Conservation (phyloP, 106 monocot genomes). For the Ottelia alismoides region DNA sequence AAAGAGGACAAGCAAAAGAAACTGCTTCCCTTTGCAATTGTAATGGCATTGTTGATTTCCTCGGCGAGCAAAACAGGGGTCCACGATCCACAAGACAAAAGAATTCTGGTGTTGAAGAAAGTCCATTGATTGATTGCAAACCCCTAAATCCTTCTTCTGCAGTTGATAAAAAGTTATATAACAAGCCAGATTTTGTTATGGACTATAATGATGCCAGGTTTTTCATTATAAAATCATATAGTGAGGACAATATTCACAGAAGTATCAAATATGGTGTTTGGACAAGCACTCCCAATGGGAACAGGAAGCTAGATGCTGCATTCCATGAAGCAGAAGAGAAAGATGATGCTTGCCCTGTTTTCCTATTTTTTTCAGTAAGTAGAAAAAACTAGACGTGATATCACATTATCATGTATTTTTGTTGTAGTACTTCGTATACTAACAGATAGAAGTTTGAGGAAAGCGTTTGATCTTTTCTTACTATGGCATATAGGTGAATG, state of each 20-base stretch:
- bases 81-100: slow-evolving; percentile 48
- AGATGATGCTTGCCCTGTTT: slow-evolving; percentile 46
- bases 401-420: background rate
- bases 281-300: slow-evolving; percentile 92
- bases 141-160: slow-evolving; percentile 7
- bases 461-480: too few species aligned
- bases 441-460: too few species aligned
- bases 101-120: slow-evolving; percentile 14
- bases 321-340: slow-evolving; percentile 59
- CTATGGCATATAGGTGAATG: slow-evolving; percentile 72
- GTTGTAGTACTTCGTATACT: background rate
- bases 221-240: slow-evolving; percentile 91
- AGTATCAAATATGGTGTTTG: slow-evolving; percentile 94
- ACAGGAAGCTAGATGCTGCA: slow-evolving; percentile 75
- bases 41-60: slow-evolving; percentile 41
- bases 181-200: slow-evolving; percentile 43
- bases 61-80: slow-evolving; percentile 65
- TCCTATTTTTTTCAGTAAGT: slow-evolving; percentile 91
- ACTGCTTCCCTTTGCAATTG: slow-evolving; percentile 32
- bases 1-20: slow-evolving; percentile 34
- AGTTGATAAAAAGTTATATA: slow-evolving; percentile 29
- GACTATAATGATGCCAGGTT: slow-evolving; percentile 84
- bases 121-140: slow-evolving; percentile 16
- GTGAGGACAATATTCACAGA: slow-evolving; percentile 95
- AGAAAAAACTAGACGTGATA: background rate